Evolutionary conservation across 192 early-diverging fungal species (phyloP), one percentile per base, ranked within the genome.

Genomic region (Helicostylum pulchrum): DNA sequence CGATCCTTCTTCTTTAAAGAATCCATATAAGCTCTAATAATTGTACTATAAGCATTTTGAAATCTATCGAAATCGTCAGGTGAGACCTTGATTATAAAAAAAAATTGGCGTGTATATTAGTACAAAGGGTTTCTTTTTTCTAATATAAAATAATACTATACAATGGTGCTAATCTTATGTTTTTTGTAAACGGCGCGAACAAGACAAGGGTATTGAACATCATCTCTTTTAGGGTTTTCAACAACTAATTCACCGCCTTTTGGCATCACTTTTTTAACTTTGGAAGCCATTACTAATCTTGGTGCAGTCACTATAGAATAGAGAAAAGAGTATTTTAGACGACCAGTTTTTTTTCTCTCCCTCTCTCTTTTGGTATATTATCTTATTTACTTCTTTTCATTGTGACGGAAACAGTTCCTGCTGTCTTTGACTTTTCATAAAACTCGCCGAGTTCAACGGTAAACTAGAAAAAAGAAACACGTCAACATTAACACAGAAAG

Each of bases 21-120:
- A 45, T 73, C 71, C 71, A 73, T 73, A 64, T 73, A 73, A 4
- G 71, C 71, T 50, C 66, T 49, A 39, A 73, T 73, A 42, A 73
- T 55, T 31, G 66, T 73, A 48, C 55, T 61, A 30, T 73, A 73
- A 17, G 71, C 65, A 15, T 46, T 43, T 53, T 73, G 71, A 36
- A 73, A 73, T 20, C 57, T 67, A 17, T 67, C 52, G 30, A 64
- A 68, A 10, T 73, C 66, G 23, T 67, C 62, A 32, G 61, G 53
- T 7, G 66, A 44, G 14, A 73, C 71, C 71, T 73, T 59, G 21
- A 20, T n/a, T 5, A 26, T 15, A 51, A 50, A 46, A 30, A 50
- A 49, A 44, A 42, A 50, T 8, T 4, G 51, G 26, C 26, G 26
- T 26, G 26, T 26, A 44, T 0, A 55, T 53, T 17, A 54, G 8